Base-by-base conservation (phyloP, 2,329 filamentous ascomycete genomes). In the Fusarium poae region DNA sequence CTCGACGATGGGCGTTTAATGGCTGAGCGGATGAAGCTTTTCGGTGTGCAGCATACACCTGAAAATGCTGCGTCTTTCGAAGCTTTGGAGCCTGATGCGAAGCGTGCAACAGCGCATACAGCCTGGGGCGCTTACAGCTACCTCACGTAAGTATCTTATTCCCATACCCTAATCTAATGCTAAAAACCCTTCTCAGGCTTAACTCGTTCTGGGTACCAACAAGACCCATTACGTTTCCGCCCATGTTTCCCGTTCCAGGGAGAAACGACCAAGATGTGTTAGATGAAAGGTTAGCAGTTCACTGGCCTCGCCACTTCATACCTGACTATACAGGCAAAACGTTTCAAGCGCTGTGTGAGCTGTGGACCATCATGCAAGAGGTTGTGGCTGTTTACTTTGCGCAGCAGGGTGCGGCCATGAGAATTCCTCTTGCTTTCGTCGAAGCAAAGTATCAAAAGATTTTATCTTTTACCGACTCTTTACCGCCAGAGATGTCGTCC, bases 321-420 rank as follows among this genome's bases (percentile, higher is more conserved):
- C 61, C 58, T 57, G 42, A 50, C 55, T 67, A 60, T 46, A 40
- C 62, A 68, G 66, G 62, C 34, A 56, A 63, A 57, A 67, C 66
- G 3, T 70, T 70, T 21, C 49, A 62, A 42, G 40, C 54, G 5
- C 30, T 70, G 7, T 70, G 66, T 63, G 57, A 65, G 40, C 44
- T 70, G 8, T 70, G 67, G 67, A 50, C 48, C 3, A 70, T 70
- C n/a, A 63, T 63, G 62, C 67, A 70, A 27, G 67, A 70, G 12
- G 52, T 67, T 39, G 48, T 57, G 16, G 53, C 53, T 2, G 66
- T 70, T 23, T 67, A 70, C n/a, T 67, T 65, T 45, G 42, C 61
- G 3, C 45, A 65, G 13, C 35, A 37, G 0, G 35, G 23, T 13
- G 7, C n/a, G 16, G 9, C 54, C 2, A 60, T 49, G 6, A 65